Base-by-base conservation (phyloP, 2,329 filamentous ascomycete species). In the Davidsoniella virescens region DNA sequence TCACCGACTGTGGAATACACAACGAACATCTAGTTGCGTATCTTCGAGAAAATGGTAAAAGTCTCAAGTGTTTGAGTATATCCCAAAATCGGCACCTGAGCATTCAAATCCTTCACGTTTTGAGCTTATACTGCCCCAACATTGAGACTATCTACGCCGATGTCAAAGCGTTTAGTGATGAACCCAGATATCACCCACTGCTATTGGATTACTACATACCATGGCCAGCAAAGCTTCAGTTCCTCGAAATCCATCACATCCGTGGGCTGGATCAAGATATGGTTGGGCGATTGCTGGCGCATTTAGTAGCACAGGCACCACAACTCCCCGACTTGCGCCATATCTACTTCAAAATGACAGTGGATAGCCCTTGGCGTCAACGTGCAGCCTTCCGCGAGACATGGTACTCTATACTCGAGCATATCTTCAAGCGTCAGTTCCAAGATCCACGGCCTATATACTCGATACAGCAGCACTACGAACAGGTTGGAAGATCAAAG, bases 341-440 rank as follows among this genome's bases (percentile, higher is more conserved):
- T 41, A 67, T 95, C 9, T 71, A 75, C 1, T 75, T 95, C 56
- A 84, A 82, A 58, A 80, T 82, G 1, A 90, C 87, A 63, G 69
- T 95, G 44, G 78, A 88, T 59, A 75, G 79, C 43, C 80, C 83
- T 9, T 94, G 87, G 85, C 80, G 87, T 54, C 78, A 87, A 59
- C 78, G 90, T 40, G 84, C 84, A 16, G 73, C 73, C n/a, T 81
- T 95, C 59, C 76, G 88, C 38, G 78, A 82, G 56, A 75, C 77
- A 55, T 94, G 87, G 85, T 79, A 79, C 46, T 70, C 74, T n/a
- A 79, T 72, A 55, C 67, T 95, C 47, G 73, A 78, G 50, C 70
- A 68, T 10, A 72, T 87, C 2, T 88, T 86, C 58, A 70, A 79
- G 45, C 69, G 76, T 14, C 65, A 62, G 2, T 63, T 62, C 14